Evolutionary conservation across 495 filamentous ascomycete species (phyloP).

Genomic region (Penicillium simplicissimum): DNA sequence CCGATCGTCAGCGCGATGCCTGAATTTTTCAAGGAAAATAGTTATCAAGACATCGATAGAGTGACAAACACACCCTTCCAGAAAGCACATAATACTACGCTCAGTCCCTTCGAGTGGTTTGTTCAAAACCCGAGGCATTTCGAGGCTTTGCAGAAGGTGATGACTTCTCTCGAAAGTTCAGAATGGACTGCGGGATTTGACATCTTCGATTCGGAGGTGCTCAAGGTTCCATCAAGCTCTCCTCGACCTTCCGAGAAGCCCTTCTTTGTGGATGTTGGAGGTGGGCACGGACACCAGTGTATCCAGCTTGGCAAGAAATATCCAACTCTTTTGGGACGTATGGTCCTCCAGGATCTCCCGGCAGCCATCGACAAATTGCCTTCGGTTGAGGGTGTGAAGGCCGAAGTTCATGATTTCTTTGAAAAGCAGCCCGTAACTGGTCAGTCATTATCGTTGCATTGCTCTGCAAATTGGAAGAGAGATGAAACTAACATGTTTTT

Average conservation of each 20-base stretch:
- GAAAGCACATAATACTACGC: conserved; percentile 42
- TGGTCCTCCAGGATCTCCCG: conserved; percentile 57
- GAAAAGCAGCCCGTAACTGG: conserved; percentile 47
- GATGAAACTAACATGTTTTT: conserved; percentile 9
- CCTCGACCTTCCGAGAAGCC: conserved; percentile 17
- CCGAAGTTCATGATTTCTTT: conserved; percentile 52
- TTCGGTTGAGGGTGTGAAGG: conserved; percentile 46
- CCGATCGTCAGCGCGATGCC: conserved; percentile 35
- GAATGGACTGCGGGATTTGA: conserved; percentile 40
- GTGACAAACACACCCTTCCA: conserved; percentile 40
- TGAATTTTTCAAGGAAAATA: conserved; percentile 39
- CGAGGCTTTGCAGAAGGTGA: conserved; percentile 36
- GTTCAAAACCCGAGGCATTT: conserved; percentile 39
- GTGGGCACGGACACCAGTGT: conserved; percentile 55
- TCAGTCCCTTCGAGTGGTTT: conserved; percentile 43
- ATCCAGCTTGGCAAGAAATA: conserved; percentile 44
- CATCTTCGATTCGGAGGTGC: conserved; percentile 20
- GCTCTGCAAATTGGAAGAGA: background rate
- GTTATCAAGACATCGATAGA: conserved; percentile 42
- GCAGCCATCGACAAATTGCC: conserved; percentile 38
- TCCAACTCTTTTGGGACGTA: conserved; percentile 39
- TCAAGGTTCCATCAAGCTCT: conserved; percentile 7
- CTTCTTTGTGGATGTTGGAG: conserved; percentile 56
- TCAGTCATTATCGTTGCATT: conserved; percentile 5
- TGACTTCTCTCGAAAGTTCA: conserved; percentile 32